phyloP scores from a whole-genome alignment of 331 rosid species.

The Acacia concinna region DNA sequence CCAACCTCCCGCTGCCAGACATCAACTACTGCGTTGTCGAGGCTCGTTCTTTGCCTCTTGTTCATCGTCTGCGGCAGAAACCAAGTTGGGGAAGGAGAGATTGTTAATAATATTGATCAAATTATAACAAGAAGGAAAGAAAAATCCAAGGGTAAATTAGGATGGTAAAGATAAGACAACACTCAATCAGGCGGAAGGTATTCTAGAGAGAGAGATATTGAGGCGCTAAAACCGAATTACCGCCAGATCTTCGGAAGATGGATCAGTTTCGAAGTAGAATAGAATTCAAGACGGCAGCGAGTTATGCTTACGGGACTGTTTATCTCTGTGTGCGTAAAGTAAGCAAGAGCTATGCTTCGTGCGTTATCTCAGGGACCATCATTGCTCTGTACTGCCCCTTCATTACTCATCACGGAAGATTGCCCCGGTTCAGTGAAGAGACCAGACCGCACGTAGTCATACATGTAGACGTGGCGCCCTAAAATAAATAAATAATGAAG shows the following conservation, averaged over 20 bases:
- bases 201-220: neutral
- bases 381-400: neutral
- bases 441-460: neutral
- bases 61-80: conserved; percentile 43
- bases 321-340: neutral
- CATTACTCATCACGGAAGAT: neutral
- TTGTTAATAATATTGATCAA: neutral
- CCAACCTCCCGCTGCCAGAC: conserved; percentile 81
- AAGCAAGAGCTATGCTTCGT: neutral
- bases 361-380: neutral
- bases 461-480: neutral
- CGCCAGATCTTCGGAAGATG: neutral
- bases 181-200: neutral
- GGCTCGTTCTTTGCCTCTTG: conserved; percentile 45
- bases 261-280: neutral
- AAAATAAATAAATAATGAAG: too few species aligned
- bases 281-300: neutral
- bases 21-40: conserved; percentile 55
- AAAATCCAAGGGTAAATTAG: neutral
- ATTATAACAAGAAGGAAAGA: neutral
- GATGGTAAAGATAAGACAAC: neutral
- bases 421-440: neutral
- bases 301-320: neutral
- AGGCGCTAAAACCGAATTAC: neutral
- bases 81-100: neutral